Base-by-base conservation (phyloP, 2,329 filamentous ascomycete species). In the Scytalidium sp. region DNA sequence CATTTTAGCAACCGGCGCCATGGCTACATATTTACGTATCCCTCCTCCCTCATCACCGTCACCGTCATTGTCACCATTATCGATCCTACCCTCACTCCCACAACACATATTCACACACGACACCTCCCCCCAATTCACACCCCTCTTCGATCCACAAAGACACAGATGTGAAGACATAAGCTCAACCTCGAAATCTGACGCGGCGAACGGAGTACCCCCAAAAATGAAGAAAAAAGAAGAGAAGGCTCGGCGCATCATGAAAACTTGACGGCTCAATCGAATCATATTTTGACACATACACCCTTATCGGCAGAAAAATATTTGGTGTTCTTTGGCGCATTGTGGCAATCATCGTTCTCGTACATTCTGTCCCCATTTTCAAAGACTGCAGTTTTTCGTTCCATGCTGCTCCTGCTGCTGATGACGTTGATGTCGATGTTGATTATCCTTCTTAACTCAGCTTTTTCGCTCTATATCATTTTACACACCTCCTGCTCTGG, bases 131-230 rank as follows among this genome's bases (percentile, higher is more conserved):
- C 6, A n/a, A n/a, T n/a, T 27, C 25, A 27, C 20, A 20, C 41
- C 21, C 32, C 21, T 29, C 20, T 22, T 43, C 44, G 32, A 43
- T 20, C 52, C 47, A 42, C 43, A 54, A 49, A 36, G 17, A 36
- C 32, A 36, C 11, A 36, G 32, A 36, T 15, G 17, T 36, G 32
- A 42, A 42, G 45, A 46, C 19, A 48, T 41, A 41, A 45, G 39
- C 41, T 43, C 43, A 27, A 29, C 41, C 53, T 46, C 41, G 51
- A 36, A 55, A 58, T 42, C 54, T 56, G 43, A 54, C 41, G 54
- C 51, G 63, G 63, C 63, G 63, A 64, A 65, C 45, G 62, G 62
- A 63, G 63, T 64, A 60, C 51, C 57, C n/a, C n/a, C n/a, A n/a
- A n/a, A n/a, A n/a, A n/a, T n/a, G n/a, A n/a, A n/a, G n/a, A n/a